phyloP scores from a whole-genome alignment of 129 eudicot genomes.

The Rutidosis leptorrhynchoides region DNA sequence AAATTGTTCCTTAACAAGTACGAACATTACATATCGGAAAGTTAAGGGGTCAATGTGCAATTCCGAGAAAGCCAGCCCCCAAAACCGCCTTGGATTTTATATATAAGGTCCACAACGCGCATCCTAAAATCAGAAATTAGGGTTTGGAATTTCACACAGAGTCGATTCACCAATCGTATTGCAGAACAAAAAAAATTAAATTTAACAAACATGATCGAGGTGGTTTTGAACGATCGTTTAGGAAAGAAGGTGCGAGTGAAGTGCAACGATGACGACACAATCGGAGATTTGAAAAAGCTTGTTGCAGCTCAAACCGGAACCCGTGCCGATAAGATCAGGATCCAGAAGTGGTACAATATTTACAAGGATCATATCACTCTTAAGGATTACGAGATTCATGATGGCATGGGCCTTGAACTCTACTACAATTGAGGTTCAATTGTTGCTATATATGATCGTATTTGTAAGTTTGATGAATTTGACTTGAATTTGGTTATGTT shows the following conservation, averaged over 20 bases:
- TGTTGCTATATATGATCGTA: neutral
- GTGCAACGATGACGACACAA: constrained; percentile 91
- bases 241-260: constrained; percentile 95
- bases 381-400: constrained; percentile 81
- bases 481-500: constrained; percentile 25
- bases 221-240: constrained; percentile 84
- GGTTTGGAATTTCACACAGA: constrained; percentile 20
- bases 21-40: too few species aligned
- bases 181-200: neutral
- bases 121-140: constrained; percentile 23
- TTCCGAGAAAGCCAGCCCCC: neutral
- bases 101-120: neutral
- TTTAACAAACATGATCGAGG: constrained; percentile 68
- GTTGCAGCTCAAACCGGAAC: constrained; percentile 93
- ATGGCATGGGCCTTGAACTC: constrained; percentile 97
- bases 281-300: constrained; percentile 87
- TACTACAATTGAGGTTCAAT: constrained; percentile 53
- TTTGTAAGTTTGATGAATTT: constrained; percentile 23
- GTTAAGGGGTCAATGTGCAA: constrained; percentile 20
- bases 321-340: constrained; percentile 78
- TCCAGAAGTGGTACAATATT: constrained; percentile 81
- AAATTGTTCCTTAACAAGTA: too few species aligned
- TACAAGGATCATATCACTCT: constrained; percentile 90
- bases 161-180: neutral
- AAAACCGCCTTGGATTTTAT: constrained; percentile 8